Conservation (phyloP, 768 basidiomycete species). For the Peribolospora kevripleyi region DNA sequence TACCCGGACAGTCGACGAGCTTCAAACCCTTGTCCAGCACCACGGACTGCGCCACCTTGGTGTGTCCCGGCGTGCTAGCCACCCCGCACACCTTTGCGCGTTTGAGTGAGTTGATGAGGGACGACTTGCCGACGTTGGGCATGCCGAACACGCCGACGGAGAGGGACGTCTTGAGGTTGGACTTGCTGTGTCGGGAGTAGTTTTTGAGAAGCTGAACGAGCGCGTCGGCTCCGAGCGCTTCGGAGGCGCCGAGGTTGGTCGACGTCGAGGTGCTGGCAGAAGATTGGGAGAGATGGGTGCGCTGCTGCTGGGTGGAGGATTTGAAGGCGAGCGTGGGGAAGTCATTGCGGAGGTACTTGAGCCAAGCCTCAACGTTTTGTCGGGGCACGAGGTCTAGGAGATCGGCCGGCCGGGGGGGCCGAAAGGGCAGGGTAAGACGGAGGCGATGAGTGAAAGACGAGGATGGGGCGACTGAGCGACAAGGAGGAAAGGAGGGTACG, state of each 20-base stretch:
- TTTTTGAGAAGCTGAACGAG: constrained; percentile 15
- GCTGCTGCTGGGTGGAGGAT: constrained; percentile 49
- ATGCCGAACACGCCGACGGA: constrained; percentile 85
- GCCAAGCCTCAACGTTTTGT: constrained; percentile 69
- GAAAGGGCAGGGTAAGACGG: background rate
- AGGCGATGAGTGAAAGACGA: background rate
- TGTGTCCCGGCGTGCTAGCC: constrained; percentile 83
- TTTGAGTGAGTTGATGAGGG: constrained; percentile 77
- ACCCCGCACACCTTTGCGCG: constrained; percentile 78
- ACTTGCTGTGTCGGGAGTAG: constrained; percentile 7
- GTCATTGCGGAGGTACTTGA: constrained; percentile 68
- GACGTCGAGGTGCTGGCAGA: constrained; percentile 21
- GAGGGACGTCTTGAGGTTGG: constrained; percentile 16
- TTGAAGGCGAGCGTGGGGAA: constrained; percentile 86
- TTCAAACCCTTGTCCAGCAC: constrained; percentile 79
- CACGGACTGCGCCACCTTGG: constrained; percentile 69
- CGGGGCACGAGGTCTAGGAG: constrained; percentile 60
- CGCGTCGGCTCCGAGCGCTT: constrained; percentile 13
- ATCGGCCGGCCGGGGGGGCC: background rate
- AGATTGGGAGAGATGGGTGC: constrained; percentile 43
- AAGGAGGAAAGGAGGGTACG: background rate
- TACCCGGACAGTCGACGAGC: constrained; percentile 86
- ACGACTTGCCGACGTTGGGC: constrained; percentile 93
- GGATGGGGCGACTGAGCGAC: background rate
- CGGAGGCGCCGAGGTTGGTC: constrained; percentile 17